Evolutionary conservation across 2,329 filamentous ascomycete species (phyloP).

Genomic region (Sclerotinia minor): DNA sequence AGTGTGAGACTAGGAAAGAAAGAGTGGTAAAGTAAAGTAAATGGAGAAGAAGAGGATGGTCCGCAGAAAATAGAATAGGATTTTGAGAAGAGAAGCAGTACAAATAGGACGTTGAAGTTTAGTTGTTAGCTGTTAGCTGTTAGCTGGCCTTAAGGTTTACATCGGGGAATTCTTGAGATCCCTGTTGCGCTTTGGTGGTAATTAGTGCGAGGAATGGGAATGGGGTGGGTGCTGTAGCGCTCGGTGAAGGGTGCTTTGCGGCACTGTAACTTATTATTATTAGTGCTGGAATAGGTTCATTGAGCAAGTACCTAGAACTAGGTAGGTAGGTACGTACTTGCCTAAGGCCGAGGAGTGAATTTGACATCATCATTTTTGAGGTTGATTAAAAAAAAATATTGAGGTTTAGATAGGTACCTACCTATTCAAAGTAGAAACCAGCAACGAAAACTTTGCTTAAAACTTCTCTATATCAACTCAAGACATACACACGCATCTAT

Average conservation of each 20-base stretch:
- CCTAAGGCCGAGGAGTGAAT: constrained; percentile 7
- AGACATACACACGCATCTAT: constrained; percentile 7
- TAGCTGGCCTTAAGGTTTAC: constrained; percentile 20
- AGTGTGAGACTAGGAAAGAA: neutral
- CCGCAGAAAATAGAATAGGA: constrained; percentile 6
- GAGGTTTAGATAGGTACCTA: neutral
- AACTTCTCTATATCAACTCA: neutral
- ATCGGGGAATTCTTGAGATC: constrained; percentile 10
- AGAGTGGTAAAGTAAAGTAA: constrained; percentile 1
- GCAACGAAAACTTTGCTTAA: neutral
- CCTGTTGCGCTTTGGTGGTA: neutral
- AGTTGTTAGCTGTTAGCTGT: neutral
- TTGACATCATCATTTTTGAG: constrained; percentile 8
- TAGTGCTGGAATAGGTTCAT: neutral
- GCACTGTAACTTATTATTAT: constrained; percentile 7
- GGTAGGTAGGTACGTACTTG: neutral
- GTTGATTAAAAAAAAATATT: neutral
- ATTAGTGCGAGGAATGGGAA: neutral
- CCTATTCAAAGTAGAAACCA: neutral
- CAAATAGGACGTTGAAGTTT: neutral
- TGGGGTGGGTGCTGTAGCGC: neutral
- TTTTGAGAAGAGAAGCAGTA: neutral
- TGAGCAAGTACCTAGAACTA: neutral
- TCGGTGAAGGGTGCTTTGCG: neutral
- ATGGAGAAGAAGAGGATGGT: constrained; percentile 13